phyloP scores from a whole-genome alignment of 257 asterid species.

The Przewalskia tangutica region DNA sequence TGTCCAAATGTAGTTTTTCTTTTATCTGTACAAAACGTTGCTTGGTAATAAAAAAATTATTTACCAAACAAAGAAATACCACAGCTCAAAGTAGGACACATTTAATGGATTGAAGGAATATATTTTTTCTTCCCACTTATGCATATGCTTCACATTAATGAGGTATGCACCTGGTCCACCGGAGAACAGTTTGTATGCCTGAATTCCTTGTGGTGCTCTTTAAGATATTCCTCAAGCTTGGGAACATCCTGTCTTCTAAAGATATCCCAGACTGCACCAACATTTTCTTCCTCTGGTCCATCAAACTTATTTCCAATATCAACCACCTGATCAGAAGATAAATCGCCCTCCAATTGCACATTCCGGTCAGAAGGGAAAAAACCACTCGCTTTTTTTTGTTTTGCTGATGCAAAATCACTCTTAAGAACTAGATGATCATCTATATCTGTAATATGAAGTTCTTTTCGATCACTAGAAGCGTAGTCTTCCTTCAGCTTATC shows the following conservation, averaged over 20 bases:
- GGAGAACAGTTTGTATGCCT: constrained; percentile 24
- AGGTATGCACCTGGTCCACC: constrained; percentile 32
- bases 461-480: constrained; percentile 18
- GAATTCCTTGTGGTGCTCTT: constrained; percentile 51
- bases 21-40: no score
- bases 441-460: constrained; percentile 13
- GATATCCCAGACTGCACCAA: constrained; percentile 84
- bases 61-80: neutral
- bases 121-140: neutral
- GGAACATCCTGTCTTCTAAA: constrained; percentile 69
- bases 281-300: constrained; percentile 18
- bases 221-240: constrained; percentile 42
- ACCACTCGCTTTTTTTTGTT: constrained; percentile 5
- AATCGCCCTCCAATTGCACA: neutral
- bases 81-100: neutral
- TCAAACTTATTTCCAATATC: neutral
- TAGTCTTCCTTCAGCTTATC: constrained; percentile 16
- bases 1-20: no score
- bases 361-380: neutral
- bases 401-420: constrained; percentile 2
- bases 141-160: neutral
- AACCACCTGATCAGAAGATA: neutral
- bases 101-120: neutral
- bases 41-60: no score
- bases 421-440: constrained; percentile 4